Evolutionary conservation across 768 basidiomycete species (phyloP).

Genomic region (Suillus paluster): DNA sequence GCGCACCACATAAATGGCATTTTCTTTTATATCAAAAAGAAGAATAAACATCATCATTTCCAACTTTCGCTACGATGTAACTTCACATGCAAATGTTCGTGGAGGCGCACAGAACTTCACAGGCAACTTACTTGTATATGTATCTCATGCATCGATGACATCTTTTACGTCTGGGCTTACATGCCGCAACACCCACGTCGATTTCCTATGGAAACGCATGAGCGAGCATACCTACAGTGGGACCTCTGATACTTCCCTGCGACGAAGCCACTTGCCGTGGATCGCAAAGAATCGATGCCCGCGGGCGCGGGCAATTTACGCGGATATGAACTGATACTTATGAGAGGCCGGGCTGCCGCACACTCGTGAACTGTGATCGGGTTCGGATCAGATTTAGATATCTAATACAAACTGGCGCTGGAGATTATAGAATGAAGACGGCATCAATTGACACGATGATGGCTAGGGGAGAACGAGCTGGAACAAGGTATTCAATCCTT

Average conservation of each 20-base stretch:
- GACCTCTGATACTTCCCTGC: conserved; percentile 23
- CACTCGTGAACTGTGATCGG: conserved; percentile 4
- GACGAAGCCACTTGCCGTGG: conserved; percentile 30
- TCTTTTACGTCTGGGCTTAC: conserved; percentile 11
- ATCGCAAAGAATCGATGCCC: conserved; percentile 23
- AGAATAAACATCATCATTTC: background rate
- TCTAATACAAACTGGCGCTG: background rate
- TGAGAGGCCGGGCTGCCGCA: conserved; percentile 7
- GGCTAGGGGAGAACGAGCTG: background rate
- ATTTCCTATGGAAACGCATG: conserved; percentile 29
- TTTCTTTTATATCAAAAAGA: no score
- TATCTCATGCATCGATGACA: background rate
- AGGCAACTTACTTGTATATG: background rate
- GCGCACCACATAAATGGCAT: background rate
- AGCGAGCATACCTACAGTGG: conserved; percentile 25
- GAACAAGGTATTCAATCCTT: conserved; percentile 1
- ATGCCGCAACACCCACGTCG: conserved; percentile 20
- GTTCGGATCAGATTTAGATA: conserved; percentile 5
- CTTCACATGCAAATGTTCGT: conserved; percentile 4
- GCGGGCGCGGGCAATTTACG: conserved; percentile 28
- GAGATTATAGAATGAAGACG: background rate
- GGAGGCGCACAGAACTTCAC: background rate
- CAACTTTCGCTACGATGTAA: conserved; percentile 1
- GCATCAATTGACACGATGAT: background rate
- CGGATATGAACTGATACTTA: conserved; percentile 35